Percentiles rank a stretch among this genome's conserved stretches.
These are phyloP conservation scores for Candida khao-thaluensis DNA, from an alignment of 805 yeast species.

Conservation along the genomic window DNA sequence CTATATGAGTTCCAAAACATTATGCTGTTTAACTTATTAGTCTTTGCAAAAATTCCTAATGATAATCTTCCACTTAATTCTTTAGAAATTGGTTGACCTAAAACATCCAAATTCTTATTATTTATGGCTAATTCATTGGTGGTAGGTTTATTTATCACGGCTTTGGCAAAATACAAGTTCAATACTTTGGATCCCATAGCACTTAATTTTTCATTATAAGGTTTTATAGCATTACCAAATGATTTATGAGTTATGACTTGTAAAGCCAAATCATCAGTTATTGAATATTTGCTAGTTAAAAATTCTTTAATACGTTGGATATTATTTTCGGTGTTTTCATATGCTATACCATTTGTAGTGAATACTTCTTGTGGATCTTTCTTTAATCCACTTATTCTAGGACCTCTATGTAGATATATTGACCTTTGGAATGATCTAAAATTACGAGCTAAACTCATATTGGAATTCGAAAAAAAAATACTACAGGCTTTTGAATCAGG, in stretches of 20 bases:
- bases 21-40: constrained; percentile 46
- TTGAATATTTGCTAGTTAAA: constrained; percentile 45
- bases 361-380: constrained; percentile 62
- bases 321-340: constrained; percentile 52
- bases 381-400: constrained; percentile 68
- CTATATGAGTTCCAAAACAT: constrained; percentile 69
- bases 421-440: constrained; percentile 18
- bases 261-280: constrained; percentile 61
- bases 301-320: constrained; percentile 49
- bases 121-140: constrained; percentile 39
- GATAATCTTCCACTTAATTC: constrained; percentile 50
- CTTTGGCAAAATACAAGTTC: constrained; percentile 48
- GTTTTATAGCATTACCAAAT: constrained; percentile 86
- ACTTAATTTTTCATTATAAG: constrained; percentile 83
- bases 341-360: constrained; percentile 38
- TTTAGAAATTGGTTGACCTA: constrained; percentile 58
- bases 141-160: constrained; percentile 26
- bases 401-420: constrained; percentile 46
- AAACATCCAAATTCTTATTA: constrained; percentile 52
- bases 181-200: constrained; percentile 67
- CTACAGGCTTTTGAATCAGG: too few relatives aligned
- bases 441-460: not conserved
- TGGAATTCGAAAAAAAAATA: not conserved
- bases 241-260: constrained; percentile 93
- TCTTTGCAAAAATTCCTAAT: constrained; percentile 52